Conservation (phyloP, 2,329 filamentous ascomycete species). For the Colletotrichum gigasporum region DNA sequence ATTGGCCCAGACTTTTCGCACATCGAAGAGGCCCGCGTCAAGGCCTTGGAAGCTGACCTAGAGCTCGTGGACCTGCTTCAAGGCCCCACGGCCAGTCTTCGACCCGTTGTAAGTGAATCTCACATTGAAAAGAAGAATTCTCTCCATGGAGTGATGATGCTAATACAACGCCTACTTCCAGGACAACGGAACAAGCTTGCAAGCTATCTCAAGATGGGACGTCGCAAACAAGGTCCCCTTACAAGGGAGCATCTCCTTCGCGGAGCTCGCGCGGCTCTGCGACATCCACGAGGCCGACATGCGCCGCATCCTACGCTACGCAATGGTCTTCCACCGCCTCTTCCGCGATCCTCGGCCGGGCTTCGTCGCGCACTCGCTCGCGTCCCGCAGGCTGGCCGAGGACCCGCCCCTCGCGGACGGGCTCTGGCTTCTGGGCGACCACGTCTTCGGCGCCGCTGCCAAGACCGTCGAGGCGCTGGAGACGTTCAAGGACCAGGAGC, state of each 20-base stretch:
- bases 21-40: background rate
- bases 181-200: background rate
- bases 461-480: background rate
- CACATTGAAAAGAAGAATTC: too few relatives aligned
- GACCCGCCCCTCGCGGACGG: background rate
- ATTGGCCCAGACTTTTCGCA: background rate
- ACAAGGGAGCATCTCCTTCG: background rate
- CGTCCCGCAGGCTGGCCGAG: background rate
- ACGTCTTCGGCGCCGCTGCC: background rate
- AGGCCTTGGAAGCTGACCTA: background rate
- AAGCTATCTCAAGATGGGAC: background rate
- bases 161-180: background rate
- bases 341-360: background rate
- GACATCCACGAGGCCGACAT: background rate
- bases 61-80: background rate
- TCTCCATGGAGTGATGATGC: background rate
- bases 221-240: background rate
- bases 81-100: background rate
- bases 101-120: background rate
- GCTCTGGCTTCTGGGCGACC: background rate
- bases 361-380: background rate
- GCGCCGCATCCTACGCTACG: background rate
- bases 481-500: background rate
- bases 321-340: background rate
- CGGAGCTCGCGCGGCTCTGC: background rate